Conservation (phyloP, 805 yeast species). For the Teunomyces pallodes region DNA sequence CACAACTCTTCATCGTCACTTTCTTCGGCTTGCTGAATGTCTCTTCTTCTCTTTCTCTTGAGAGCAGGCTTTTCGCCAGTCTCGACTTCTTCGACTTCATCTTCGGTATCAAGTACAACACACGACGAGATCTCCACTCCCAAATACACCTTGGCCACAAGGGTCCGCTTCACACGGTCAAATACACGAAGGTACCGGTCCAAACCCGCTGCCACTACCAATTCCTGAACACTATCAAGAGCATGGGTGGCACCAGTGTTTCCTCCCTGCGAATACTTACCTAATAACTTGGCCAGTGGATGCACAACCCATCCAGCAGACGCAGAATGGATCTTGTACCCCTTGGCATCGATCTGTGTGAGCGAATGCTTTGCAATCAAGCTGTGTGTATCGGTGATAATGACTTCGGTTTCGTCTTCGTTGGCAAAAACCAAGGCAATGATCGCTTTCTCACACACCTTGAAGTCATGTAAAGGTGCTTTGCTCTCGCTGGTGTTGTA, state of each 20-base stretch:
- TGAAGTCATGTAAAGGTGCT: conserved; percentile 60
- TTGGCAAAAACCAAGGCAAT: conserved; percentile 39
- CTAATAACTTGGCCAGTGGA: conserved; percentile 52
- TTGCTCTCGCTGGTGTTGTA: conserved; percentile 70
- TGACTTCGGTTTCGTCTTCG: conserved; percentile 37
- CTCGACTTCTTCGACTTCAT: conserved; percentile 28
- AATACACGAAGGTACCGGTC: conserved; percentile 84
- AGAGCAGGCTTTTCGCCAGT: conserved; percentile 7
- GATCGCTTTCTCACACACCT: conserved; percentile 55
- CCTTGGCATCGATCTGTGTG: conserved; percentile 32
- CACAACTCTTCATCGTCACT: conserved; percentile 37
- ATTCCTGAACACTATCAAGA: conserved; percentile 42
- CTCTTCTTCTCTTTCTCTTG: conserved; percentile 23
- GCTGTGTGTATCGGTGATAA: conserved; percentile 72
- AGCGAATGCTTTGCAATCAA: conserved; percentile 55
- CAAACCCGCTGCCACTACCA: conserved; percentile 76
- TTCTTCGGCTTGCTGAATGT: conserved; percentile 22
- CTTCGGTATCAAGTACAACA: conserved; percentile 48
- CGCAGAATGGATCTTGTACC: conserved; percentile 37
- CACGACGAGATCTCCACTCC: conserved; percentile 68
- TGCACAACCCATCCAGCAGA: conserved; percentile 45
- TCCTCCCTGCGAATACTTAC: conserved; percentile 54
- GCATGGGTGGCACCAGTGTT: conserved; percentile 75
- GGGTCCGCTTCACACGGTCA: conserved; percentile 56
- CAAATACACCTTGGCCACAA: conserved; percentile 67